phyloP scores from a whole-genome alignment of 208 protist genomes.

The Leishmania mexicana region DNA sequence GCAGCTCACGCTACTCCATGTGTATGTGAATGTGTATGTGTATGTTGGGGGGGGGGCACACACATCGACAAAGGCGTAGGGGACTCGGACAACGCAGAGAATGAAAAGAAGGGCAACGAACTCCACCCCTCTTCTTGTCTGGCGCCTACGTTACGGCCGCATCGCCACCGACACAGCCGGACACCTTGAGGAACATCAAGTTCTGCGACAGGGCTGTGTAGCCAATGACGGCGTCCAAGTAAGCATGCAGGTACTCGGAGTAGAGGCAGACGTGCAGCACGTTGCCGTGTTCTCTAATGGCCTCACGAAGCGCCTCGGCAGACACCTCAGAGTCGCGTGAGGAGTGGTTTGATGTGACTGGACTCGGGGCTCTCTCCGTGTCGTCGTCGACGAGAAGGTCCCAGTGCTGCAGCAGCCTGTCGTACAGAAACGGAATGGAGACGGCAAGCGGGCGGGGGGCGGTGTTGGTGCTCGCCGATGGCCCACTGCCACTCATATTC shows the following conservation, averaged over 20 bases:
- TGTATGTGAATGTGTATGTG: background rate
- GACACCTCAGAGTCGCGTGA: background rate
- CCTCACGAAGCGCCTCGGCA: conserved; percentile 16
- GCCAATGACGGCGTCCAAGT: conserved; percentile 65
- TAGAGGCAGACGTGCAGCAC: conserved; percentile 44
- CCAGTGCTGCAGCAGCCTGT: conserved; percentile 35
- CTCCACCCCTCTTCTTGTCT: background rate
- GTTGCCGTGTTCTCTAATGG: conserved; percentile 37
- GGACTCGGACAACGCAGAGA: background rate
- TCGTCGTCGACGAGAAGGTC: conserved; percentile 21
- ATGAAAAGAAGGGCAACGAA: background rate
- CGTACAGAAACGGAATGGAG: conserved; percentile 28
- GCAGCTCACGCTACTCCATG: background rate
- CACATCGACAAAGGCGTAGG: no score
- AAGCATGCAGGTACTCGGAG: conserved; percentile 63
- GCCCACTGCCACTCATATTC: background rate
- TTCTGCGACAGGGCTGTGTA: conserved; percentile 75
- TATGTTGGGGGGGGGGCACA: no score
- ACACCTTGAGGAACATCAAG: conserved; percentile 40
- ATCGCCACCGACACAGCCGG: background rate
- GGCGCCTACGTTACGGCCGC: background rate
- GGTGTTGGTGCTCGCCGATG: conserved; percentile 18
- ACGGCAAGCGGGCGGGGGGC: background rate
- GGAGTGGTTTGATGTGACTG: background rate
- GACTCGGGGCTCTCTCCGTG: background rate